Base-by-base conservation (phyloP, 306 rosid species). In the Vigna radiata region DNA sequence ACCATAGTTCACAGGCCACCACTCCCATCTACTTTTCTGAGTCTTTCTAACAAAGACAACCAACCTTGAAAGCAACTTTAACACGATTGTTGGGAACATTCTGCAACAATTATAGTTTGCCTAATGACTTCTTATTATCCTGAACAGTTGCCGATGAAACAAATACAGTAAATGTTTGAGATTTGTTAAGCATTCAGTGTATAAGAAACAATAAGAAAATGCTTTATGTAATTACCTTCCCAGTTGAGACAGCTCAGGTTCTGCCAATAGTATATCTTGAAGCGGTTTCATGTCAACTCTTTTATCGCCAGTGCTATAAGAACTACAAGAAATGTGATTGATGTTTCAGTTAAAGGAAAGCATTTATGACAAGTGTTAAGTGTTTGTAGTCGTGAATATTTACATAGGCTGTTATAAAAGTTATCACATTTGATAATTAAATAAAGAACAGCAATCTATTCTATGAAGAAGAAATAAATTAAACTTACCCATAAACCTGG, bases 181-280 rank as follows among this genome's bases (percentile, higher is more conserved):
- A 27, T 48, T 77, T 17, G 44, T 47, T 25, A 23, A 74, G 11
- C 48, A 27, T 76, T 81, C 46, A 78, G 56, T 36, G 50, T 4
- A 18, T 3, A 58, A 19, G 59, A 49, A 81, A 59, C 7, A 46
- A 3, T 62, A 12, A 2, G 10, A 76, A 76, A 41, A 41, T 18
- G 61, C 71, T 53, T 46, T 68, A 49, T 25, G 60, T 72, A 85
- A 41, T 83, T 85, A 78, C 98, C 98, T 92, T 88, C 96, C 98
- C 76, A 95, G 77, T 68, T 83, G 90, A 53, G 92, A 78, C 55
- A 95, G 91, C 86, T 95, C 98, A 4, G 97, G 97, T 73, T 95
- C 98, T 33, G 86, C 96, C 73, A 92, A 81, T 79, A 92, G 92
- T 91, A 92, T 77, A 77, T 89, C 97, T 83, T 92, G 93, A 49